Evolutionary conservation across 1,139 yeast species (phyloP).

Genomic region (Debaryomycetaceae sp.): DNA sequence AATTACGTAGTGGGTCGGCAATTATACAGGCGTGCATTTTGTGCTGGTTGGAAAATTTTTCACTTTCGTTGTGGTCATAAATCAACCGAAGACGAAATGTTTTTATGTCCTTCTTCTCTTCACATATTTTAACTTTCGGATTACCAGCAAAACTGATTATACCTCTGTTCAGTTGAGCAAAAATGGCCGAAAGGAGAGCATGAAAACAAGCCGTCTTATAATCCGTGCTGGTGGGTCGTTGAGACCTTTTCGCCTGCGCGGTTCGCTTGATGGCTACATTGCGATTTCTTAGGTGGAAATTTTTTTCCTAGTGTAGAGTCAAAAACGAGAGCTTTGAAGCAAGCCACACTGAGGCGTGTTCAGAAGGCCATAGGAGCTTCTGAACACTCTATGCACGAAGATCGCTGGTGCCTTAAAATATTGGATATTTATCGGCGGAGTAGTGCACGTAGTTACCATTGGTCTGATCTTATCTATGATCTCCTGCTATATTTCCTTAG

Average conservation of each 20-base stretch:
- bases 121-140: conserved; percentile 44
- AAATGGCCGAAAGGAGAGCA: conserved; percentile 53
- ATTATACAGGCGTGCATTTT: no score
- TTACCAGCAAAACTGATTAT: conserved; percentile 47
- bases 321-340: no score
- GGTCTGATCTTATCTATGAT: no score
- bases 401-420: no score
- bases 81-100: not conserved
- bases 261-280: conserved; percentile 50
- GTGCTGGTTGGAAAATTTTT: not conserved
- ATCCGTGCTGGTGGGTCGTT: conserved; percentile 20
- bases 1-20: no score
- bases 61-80: not conserved
- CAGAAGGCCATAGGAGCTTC: no score
- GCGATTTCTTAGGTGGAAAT: not conserved
- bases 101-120: conserved; percentile 18
- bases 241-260: conserved; percentile 15
- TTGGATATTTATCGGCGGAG: no score
- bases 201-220: conserved; percentile 26
- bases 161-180: conserved; percentile 44
- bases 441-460: no score
- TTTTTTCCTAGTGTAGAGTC: no score
- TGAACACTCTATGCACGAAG: no score
- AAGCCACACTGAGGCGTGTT: no score
- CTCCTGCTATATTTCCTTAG: no score